Conservation (phyloP, 805 yeast species). For the Candida fluviatilis region DNA sequence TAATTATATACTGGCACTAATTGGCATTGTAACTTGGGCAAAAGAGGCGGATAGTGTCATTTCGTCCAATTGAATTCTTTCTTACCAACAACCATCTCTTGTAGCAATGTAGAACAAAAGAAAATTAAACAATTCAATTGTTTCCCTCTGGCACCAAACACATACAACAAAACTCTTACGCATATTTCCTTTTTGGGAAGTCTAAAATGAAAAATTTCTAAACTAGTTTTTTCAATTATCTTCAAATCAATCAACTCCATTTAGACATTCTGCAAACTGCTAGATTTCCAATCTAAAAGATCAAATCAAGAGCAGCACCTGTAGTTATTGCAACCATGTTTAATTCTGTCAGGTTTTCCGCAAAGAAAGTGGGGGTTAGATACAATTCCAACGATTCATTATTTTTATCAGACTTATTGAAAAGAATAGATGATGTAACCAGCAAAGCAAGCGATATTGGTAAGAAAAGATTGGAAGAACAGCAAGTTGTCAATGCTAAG, state of each 20-base stretch:
- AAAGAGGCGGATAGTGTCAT: too few relatives aligned
- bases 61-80: too few relatives aligned
- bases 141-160: too few relatives aligned
- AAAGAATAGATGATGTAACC: slow-evolving; percentile 31
- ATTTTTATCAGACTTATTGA: slow-evolving; percentile 33
- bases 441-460: slow-evolving; percentile 9
- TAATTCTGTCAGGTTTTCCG: neutral
- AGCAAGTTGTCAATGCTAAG: neutral
- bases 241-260: neutral
- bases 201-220: neutral
- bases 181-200: neutral
- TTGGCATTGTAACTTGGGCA: too few relatives aligned
- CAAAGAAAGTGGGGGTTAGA: slow-evolving; percentile 3
- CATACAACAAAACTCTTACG: too few relatives aligned
- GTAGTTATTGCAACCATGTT: neutral
- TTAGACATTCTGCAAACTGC: too few relatives aligned
- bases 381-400: slow-evolving; percentile 11
- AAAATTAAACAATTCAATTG: too few relatives aligned
- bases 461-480: slow-evolving; percentile 1
- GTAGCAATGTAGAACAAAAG: too few relatives aligned
- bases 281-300: neutral
- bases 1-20: too few relatives aligned
- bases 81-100: too few relatives aligned
- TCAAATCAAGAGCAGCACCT: too few relatives aligned
- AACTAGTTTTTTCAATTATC: neutral